Base-by-base conservation (phyloP, 2,329 filamentous ascomycete species). In the Byssochlamys sp. region DNA sequence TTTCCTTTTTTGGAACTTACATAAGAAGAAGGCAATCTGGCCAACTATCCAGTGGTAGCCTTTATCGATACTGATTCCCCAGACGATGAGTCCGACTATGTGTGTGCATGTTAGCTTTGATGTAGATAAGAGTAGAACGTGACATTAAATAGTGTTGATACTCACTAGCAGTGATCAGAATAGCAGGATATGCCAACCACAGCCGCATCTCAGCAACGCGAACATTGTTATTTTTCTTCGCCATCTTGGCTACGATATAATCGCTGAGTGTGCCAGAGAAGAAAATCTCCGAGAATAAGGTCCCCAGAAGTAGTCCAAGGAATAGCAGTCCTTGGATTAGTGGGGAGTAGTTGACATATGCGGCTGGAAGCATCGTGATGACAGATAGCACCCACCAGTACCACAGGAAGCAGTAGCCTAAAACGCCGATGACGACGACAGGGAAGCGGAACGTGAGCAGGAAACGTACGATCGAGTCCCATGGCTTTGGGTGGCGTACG, bases 321-420 rank as follows among this genome's bases (percentile, higher is more conserved):
- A 81, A 82, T 5, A 83, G 67, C 0, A 84, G 67, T 0, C 79
- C 80, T 61, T 83, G 81, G 29, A 78, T 77, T 52, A 81, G 69
- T 1, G 80, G 74, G 0, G 68, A 66, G 59, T 80, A 78, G n/a
- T 69, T 61, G n/a, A 65, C 65, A 59, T 83, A 83, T 26, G 81
- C 81, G 2, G 75, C 72, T 0, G 81, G 80, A 2, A 81, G 69
- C 70, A 81, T 75, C 2, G 80, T 81, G 56, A 82, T 78, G 24
- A 82, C 73, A 0, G 76, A 77, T 10, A 81, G 60, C 4, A 81
- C 71, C 80, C 80, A 83, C 80, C 80, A 84, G 64, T 83, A 84
- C 77, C 80, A 81, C 2, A 73, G 65, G 60, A 81, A 83, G 61
- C 74, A 78, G 66, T 80, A 84, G 7, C 74, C 73, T 7, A 78